Percentiles rank a stretch among this genome's conserved stretches.
phyloP scores from a whole-genome alignment of 768 basidiomycete species.

The Tylopilus subfusipes region DNA sequence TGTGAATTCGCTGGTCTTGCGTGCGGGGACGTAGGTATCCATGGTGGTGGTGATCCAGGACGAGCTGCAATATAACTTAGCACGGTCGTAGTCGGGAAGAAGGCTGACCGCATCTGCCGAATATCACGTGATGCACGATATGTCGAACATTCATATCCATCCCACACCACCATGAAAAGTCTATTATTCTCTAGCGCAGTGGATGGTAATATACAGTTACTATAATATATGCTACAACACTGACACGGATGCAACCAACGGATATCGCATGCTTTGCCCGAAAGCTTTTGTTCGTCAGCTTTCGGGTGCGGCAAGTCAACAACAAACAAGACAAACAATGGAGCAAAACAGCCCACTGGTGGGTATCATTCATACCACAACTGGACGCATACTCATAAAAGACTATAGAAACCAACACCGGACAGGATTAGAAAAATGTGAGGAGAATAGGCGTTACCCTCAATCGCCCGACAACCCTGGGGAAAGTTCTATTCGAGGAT shows the following conservation, averaged over 20 bases:
- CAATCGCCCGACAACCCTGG: neutral
- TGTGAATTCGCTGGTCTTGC: slow-evolving; percentile 42
- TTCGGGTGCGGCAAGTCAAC: neutral
- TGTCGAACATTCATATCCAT: slow-evolving; percentile 23
- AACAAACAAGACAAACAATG: neutral
- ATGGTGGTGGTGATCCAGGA: slow-evolving; percentile 21
- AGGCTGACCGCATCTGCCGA: neutral
- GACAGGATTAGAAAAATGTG: neutral
- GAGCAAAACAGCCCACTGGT: neutral
- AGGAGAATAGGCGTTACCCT: neutral
- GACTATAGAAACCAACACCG: slow-evolving; percentile 1
- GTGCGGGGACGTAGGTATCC: slow-evolving; percentile 21
- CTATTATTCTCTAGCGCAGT: neutral
- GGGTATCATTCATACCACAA: slow-evolving; percentile 18
- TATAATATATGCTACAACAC: slow-evolving; percentile 22
- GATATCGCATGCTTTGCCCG: slow-evolving; percentile 1
- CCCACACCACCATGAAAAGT: neutral
- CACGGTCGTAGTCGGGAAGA: slow-evolving; percentile 2
- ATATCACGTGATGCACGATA: neutral
- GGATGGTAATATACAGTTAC: slow-evolving; percentile 18
- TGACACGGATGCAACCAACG: slow-evolving; percentile 12
- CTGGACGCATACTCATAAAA: slow-evolving; percentile 11
- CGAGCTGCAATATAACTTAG: slow-evolving; percentile 3
- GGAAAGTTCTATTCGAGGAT: slow-evolving; percentile 21
- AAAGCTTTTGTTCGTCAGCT: slow-evolving; percentile 5